A percentile compares a stretch with the other conserved stretches of the same genome.
These are phyloP conservation scores for Haplosporangium sp. DNA, from an alignment of 371 early-diverging fungal genomes.

Conservation along the genomic window DNA sequence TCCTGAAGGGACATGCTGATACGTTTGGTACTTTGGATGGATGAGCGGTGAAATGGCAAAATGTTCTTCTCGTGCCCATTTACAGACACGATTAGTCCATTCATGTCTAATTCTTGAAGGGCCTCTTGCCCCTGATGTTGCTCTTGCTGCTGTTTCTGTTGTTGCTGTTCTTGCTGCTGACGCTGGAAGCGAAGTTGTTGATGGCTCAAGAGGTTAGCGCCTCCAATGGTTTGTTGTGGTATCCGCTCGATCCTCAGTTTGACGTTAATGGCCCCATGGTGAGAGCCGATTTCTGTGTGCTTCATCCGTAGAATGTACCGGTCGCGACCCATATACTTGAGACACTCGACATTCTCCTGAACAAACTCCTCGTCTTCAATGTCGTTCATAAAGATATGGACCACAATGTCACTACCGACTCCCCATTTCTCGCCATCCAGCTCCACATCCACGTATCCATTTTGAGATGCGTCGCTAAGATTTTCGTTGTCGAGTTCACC, in stretches of 20 bases:
- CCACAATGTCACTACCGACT: constrained; percentile 45
- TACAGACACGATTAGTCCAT: constrained; percentile 38
- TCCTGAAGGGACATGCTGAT: constrained; percentile 51
- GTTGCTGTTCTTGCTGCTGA: constrained; percentile 23
- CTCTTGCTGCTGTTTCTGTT: constrained; percentile 4
- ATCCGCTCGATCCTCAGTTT: constrained; percentile 53
- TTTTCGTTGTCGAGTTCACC: constrained; percentile 30
- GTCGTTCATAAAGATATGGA: constrained; percentile 56
- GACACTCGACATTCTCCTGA: constrained; percentile 52
- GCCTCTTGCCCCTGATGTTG: constrained; percentile 5
- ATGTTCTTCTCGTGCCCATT: constrained; percentile 51
- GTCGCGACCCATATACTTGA: constrained; percentile 54
- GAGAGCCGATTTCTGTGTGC: constrained; percentile 41
- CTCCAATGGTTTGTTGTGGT: constrained; percentile 32
- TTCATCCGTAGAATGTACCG: constrained; percentile 54
- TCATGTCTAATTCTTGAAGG: constrained; percentile 6
- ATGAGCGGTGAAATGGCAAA: constrained; percentile 27
- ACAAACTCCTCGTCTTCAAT: constrained; percentile 56
- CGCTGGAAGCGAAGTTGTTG: constrained; percentile 40
- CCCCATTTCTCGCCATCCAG: constrained; percentile 57
- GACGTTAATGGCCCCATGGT: constrained; percentile 53
- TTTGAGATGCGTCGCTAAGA: constrained; percentile 3
- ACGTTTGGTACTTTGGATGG: constrained; percentile 21
- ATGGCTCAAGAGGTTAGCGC: constrained; percentile 29
- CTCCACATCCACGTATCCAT: constrained; percentile 53